Conservation (phyloP, 2,329 filamentous ascomycete species). For the Metarhizium album region DNA sequence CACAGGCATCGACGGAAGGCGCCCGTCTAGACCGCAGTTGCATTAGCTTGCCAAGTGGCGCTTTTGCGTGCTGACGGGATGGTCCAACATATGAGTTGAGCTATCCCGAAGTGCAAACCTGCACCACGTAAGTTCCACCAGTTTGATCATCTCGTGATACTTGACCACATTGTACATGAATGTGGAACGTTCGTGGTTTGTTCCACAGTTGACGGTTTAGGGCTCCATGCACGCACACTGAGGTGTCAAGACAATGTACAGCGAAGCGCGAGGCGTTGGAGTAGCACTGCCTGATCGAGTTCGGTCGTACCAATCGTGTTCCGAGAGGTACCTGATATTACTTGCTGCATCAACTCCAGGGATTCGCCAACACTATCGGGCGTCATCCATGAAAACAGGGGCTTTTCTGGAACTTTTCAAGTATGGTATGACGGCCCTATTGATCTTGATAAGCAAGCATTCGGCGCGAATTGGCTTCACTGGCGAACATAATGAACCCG, state of each 20-base stretch:
- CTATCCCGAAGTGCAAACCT: neutral
- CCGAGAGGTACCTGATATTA: neutral
- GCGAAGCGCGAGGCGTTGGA: too few relatives aligned
- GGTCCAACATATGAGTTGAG: neutral
- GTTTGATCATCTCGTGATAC: neutral
- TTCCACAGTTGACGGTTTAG: neutral
- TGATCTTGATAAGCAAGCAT: neutral
- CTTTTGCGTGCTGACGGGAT: neutral
- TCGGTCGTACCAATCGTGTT: neutral
- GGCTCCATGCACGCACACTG: too few relatives aligned
- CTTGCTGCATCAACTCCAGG: neutral
- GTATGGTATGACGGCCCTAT: neutral
- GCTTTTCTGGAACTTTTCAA: neutral
- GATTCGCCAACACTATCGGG: neutral
- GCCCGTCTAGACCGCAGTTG: neutral
- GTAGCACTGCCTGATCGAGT: too few relatives aligned
- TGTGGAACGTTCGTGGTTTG: neutral
- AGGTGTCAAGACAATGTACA: too few relatives aligned
- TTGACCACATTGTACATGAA: neutral
- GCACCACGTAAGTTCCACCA: neutral
- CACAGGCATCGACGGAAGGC: neutral
- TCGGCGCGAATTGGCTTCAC: neutral
- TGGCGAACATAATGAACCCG: neutral
- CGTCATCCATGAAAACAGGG: neutral
- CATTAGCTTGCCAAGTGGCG: neutral